These are phyloP conservation scores for Lyophyllum decastes DNA, from an alignment of 768 basidiomycete species.

Conservation along the genomic window DNA sequence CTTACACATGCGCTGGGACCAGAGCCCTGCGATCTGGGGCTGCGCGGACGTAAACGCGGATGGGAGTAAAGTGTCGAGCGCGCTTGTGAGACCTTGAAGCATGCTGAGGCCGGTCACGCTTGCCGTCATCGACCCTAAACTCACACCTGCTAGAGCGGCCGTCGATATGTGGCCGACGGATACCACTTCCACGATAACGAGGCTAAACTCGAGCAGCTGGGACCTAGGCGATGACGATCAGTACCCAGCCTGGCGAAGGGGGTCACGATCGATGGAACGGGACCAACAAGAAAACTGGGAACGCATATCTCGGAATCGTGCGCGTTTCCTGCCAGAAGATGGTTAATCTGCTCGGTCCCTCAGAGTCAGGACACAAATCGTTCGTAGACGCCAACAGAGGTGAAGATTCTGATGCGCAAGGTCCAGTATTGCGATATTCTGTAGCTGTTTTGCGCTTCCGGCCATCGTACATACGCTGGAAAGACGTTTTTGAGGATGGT, in stretches of 20 bases:
- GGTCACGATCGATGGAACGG: slow-evolving; percentile 9
- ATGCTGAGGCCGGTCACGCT: slow-evolving; percentile 75
- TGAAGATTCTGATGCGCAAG: slow-evolving; percentile 45
- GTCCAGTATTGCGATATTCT: neutral
- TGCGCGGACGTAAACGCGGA: slow-evolving; percentile 90
- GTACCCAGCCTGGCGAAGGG: neutral
- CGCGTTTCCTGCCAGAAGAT: slow-evolving; percentile 13
- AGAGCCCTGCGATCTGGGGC: slow-evolving; percentile 85
- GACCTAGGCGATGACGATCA: slow-evolving; percentile 46
- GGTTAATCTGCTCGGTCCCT: neutral
- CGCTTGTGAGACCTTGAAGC: slow-evolving; percentile 76
- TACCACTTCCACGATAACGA: slow-evolving; percentile 81
- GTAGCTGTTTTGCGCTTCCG: neutral
- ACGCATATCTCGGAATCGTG: neutral
- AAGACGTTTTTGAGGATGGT: neutral
- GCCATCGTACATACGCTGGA: neutral
- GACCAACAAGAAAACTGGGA: slow-evolving; percentile 13
- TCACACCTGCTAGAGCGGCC: slow-evolving; percentile 80
- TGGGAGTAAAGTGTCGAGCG: slow-evolving; percentile 91
- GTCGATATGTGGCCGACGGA: slow-evolving; percentile 93
- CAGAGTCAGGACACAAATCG: slow-evolving; percentile 10
- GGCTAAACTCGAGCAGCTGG: slow-evolving; percentile 81
- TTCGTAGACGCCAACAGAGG: slow-evolving; percentile 53
- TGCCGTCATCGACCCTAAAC: slow-evolving; percentile 72
- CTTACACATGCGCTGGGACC: slow-evolving; percentile 86